Evolutionary conservation across 768 basidiomycete species (phyloP).

Genomic region (Cyclocybe aegerita): DNA sequence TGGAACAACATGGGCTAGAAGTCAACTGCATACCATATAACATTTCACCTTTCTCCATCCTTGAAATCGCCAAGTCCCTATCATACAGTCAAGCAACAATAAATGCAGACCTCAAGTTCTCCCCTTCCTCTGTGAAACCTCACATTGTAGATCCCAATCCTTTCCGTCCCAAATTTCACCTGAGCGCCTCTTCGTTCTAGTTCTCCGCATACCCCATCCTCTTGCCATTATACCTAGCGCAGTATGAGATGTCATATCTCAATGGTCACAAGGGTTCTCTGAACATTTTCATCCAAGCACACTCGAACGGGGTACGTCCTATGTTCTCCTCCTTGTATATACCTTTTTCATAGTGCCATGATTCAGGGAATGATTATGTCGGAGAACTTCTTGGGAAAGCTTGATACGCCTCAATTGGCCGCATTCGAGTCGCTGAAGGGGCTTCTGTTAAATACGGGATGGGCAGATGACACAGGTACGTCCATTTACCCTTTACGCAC

Average conservation of each 20-base stretch:
- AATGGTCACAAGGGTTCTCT: slow-evolving; percentile 27
- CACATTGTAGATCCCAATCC: slow-evolving; percentile 40
- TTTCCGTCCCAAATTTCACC: slow-evolving; percentile 4
- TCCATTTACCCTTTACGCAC: too few relatives aligned
- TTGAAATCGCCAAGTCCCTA: slow-evolving; percentile 35
- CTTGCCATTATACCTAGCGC: slow-evolving; percentile 60
- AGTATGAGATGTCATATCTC: slow-evolving; percentile 35
- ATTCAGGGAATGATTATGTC: slow-evolving; percentile 6
- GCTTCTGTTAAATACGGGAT: too few relatives aligned
- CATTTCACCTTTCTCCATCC: slow-evolving; percentile 50
- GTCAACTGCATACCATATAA: slow-evolving; percentile 59
- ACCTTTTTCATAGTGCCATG: neutral
- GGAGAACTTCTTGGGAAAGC: too few relatives aligned
- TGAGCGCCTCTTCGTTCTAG: slow-evolving; percentile 25
- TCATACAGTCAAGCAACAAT: slow-evolving; percentile 34
- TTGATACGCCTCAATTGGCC: too few relatives aligned
- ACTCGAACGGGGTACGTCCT: slow-evolving; percentile 19
- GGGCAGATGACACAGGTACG: too few relatives aligned
- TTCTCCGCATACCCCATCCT: slow-evolving; percentile 62
- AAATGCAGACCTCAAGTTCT: slow-evolving; percentile 36
- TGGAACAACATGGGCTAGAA: slow-evolving; percentile 46
- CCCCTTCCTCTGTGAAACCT: slow-evolving; percentile 41
- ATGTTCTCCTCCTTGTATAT: neutral
- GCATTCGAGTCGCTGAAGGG: too few relatives aligned
- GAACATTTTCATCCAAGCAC: slow-evolving; percentile 25